These are phyloP conservation scores for Kluyveromyces dobzhanskii DNA, from an alignment of 805 yeast species.

Conservation along the genomic window DNA sequence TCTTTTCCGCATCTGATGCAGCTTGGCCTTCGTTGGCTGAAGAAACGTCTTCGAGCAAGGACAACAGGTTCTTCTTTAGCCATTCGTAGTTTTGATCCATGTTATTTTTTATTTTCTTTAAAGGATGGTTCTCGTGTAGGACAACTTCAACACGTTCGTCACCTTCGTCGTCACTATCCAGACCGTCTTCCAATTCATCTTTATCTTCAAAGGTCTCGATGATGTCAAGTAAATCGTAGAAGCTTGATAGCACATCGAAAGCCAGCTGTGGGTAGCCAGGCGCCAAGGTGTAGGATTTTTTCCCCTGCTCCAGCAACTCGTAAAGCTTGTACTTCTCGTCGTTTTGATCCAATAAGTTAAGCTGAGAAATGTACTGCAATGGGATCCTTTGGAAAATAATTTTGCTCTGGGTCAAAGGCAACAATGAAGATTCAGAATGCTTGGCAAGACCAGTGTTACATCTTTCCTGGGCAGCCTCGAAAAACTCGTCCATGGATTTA, in stretches of 20 bases:
- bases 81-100: constrained; percentile 43
- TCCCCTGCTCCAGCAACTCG: constrained; percentile 38
- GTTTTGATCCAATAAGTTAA: constrained; percentile 35
- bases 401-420: constrained; percentile 47
- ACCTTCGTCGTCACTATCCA: constrained; percentile 49
- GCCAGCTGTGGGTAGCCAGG: constrained; percentile 32
- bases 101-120: constrained; percentile 32
- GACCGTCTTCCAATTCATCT: constrained; percentile 44
- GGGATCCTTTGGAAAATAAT: constrained; percentile 53
- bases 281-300: constrained; percentile 39
- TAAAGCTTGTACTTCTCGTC: constrained; percentile 30
- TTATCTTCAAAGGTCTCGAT: constrained; percentile 56
- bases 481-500: constrained; percentile 44
- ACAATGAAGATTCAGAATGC: constrained; percentile 37
- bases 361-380: constrained; percentile 44
- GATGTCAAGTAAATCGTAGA: constrained; percentile 64
- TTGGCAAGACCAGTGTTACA: constrained; percentile 47
- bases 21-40: constrained; percentile 10
- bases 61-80: constrained; percentile 29
- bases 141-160: constrained; percentile 28
- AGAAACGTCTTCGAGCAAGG: constrained; percentile 13
- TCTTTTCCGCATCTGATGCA: constrained; percentile 10
- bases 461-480: constrained; percentile 68
- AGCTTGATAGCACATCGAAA: constrained; percentile 45
- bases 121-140: constrained; percentile 47